Evolutionary conservation across 2,329 filamentous ascomycete genomes (phyloP), one percentile per base, ranked within the genome.

Genomic region (Ampelomyces quisqualis): DNA sequence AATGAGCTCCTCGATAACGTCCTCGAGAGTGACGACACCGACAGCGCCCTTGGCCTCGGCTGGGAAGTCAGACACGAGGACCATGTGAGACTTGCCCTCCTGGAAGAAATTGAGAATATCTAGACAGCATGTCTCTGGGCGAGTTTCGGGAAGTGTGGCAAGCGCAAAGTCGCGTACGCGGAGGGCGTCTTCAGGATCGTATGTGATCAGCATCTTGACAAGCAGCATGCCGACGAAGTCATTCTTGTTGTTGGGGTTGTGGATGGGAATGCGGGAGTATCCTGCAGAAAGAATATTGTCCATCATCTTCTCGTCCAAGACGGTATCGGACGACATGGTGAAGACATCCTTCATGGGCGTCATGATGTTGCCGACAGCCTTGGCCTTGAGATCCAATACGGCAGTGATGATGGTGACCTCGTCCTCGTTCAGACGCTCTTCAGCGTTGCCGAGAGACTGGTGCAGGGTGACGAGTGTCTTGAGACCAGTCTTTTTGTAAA

Each of bases 101-200:
- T 98, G 93, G 74, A 98, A 98, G 70, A 96, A 98, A 73, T 98
- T 98, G 72, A 98, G 89, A 60, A 98, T 97, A 67, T 98, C 93
- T 40, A 98, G 73, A 66, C 93, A 98, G 72, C 90, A 96, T 0
- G 93, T 98, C 64, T 96, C 89, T 0, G 93, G 89, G 7, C 88
- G 82, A 0, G 93, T 98, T 69, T 98, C 93, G 1, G 94, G 93
- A 5, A 98, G 80, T 0, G 93, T 96, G 10, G 93, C 93, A 35
- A 98, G 77, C 6, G 90, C 84, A 64, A 98, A 96, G 47, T 97
- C 91, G 47, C 85, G 80, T 23, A 98, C 93, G 14, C 82, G 82
- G 60, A 86, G 88, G 62, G 80, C 81, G 62, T 98, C 93, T 68
- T 98, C 93, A 0, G 93, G 93, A 53, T 98, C 93, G 66, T 98